Percentiles rank a stretch among this genome's conserved stretches.
phyloP scores from a whole-genome alignment of 441 rosid genomes.

The Arabidopsis lyrata region DNA sequence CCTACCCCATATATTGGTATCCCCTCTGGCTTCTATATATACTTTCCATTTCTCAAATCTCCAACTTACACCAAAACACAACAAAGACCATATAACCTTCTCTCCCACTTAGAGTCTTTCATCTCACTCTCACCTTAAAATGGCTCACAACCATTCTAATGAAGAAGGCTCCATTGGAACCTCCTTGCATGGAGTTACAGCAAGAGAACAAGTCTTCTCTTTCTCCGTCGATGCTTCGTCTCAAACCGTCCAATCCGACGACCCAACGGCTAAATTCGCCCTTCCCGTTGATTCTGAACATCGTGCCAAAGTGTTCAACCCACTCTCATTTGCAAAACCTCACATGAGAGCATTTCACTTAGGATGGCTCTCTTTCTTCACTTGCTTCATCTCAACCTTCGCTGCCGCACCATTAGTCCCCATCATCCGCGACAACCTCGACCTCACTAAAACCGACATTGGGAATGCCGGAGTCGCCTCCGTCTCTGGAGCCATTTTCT shows the following conservation, averaged over 20 bases:
- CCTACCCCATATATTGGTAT: slow-evolving; percentile 13
- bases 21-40: slow-evolving; percentile 35
- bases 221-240: slow-evolving; percentile 54
- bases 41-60: slow-evolving; percentile 17
- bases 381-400: slow-evolving; percentile 76
- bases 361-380: slow-evolving; percentile 86
- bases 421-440: slow-evolving; percentile 75
- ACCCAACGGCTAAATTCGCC: slow-evolving; percentile 59
- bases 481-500: slow-evolving; percentile 77
- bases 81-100: slow-evolving; percentile 24
- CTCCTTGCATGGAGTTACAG: slow-evolving; percentile 84
- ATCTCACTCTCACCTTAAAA: not conserved
- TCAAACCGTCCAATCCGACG: slow-evolving; percentile 49
- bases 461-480: slow-evolving; percentile 89
- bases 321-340: slow-evolving; percentile 72
- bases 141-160: slow-evolving; percentile 19
- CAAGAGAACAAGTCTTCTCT: slow-evolving; percentile 68
- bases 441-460: slow-evolving; percentile 60
- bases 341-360: slow-evolving; percentile 84
- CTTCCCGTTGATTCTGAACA: slow-evolving; percentile 85
- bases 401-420: slow-evolving; percentile 88
- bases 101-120: slow-evolving; percentile 2
- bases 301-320: slow-evolving; percentile 70
- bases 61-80: slow-evolving; percentile 35
- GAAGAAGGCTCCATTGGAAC: slow-evolving; percentile 67